Conservation (phyloP, 2,329 filamentous ascomycete species). For the Cercospora nicotianae region DNA sequence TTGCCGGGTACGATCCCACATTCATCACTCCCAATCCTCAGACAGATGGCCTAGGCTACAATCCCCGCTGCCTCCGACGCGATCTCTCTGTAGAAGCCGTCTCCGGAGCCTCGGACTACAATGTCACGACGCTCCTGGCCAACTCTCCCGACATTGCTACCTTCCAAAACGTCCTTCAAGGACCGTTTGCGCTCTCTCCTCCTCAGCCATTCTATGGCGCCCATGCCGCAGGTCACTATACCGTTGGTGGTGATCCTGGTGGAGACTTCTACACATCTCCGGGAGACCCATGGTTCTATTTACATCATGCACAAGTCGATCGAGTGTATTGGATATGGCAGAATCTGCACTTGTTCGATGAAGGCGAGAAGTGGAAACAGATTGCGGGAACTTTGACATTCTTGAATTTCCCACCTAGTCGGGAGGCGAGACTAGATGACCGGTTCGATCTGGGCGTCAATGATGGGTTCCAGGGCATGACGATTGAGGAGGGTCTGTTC, state of each 20-base stretch:
- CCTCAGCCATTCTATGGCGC: conserved; percentile 17
- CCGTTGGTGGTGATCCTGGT: conserved; percentile 45
- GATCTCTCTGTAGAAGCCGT: conserved; percentile 16
- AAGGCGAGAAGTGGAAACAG: neutral
- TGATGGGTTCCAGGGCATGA: conserved; percentile 17
- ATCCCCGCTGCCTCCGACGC: conserved; percentile 25
- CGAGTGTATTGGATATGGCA: conserved; percentile 54
- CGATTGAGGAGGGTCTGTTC: conserved; percentile 15
- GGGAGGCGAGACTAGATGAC: conserved; percentile 15
- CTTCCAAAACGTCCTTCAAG: conserved; percentile 25
- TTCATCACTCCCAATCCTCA: conserved; percentile 25
- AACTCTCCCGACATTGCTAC: conserved; percentile 13
- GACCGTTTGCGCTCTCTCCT: neutral
- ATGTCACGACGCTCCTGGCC: conserved; percentile 18
- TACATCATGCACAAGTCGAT: conserved; percentile 50
- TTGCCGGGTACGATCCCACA: conserved; percentile 7
- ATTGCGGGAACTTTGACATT: conserved; percentile 20
- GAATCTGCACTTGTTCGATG: conserved; percentile 31
- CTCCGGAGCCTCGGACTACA: conserved; percentile 7
- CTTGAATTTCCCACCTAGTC: conserved; percentile 12
- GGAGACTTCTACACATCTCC: conserved; percentile 47
- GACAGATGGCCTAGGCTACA: conserved; percentile 28
- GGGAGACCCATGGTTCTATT: conserved; percentile 51
- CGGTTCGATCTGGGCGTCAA: conserved; percentile 16
- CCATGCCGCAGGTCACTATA: conserved; percentile 50